Conservation (phyloP, 2,329 filamentous ascomycete species). For the Hypoxylon sp. region DNA sequence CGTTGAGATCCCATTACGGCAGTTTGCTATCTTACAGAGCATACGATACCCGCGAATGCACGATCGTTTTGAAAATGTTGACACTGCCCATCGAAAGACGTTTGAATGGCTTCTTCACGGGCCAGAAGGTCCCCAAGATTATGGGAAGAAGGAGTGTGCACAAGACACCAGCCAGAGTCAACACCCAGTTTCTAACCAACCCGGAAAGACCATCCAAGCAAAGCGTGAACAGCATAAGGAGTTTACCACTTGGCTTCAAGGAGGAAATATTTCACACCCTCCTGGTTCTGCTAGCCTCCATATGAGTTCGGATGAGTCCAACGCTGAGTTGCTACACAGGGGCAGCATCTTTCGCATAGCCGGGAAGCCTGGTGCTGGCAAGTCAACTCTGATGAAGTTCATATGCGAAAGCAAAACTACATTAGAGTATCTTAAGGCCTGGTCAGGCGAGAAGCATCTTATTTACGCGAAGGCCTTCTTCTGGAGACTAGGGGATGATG, state of each 20-base stretch:
- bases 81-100: constrained; percentile 22
- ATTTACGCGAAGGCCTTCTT: constrained; percentile 43
- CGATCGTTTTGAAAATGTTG: constrained; percentile 25
- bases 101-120: constrained; percentile 31
- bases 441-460: constrained; percentile 31
- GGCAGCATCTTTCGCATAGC: constrained; percentile 39
- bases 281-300: not conserved
- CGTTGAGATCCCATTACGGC: constrained; percentile 2
- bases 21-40: constrained; percentile 8
- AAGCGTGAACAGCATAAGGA: constrained; percentile 12
- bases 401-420: constrained; percentile 31
- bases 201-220: not conserved
- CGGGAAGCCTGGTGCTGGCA: constrained; percentile 49
- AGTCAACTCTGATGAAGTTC: constrained; percentile 50
- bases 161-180: too few relatives aligned
- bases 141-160: not conserved
- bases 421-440: constrained; percentile 24
- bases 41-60: constrained; percentile 24
- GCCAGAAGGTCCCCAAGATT: not conserved
- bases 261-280: not conserved
- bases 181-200: not conserved
- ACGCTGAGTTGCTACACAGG: not conserved
- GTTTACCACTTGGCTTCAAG: constrained; percentile 16
- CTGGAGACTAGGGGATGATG: constrained; percentile 40
- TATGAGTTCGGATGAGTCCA: not conserved